Conservation (phyloP, 805 yeast species). For the Deakozyma indianensis region DNA sequence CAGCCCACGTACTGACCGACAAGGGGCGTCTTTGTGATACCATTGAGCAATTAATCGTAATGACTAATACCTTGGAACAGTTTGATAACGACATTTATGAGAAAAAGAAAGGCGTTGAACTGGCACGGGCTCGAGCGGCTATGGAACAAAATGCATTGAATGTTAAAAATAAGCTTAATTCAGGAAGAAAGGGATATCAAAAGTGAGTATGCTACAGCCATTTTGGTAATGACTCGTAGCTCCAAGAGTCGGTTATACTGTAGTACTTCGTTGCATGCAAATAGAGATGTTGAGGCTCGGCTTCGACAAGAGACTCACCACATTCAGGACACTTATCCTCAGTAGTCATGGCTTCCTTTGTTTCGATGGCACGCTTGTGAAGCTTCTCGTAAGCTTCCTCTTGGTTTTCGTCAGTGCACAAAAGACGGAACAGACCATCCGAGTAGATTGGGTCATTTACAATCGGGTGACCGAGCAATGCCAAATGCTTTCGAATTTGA, state of each 20-base stretch:
- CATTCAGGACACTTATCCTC: neutral
- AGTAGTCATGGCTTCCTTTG: neutral
- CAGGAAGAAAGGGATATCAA: too few species aligned
- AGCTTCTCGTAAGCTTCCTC: neutral
- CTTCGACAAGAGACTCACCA: neutral
- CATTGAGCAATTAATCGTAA: neutral
- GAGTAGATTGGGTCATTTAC: slow-evolving; percentile 83
- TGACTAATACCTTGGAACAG: neutral
- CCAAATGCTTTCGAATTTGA: slow-evolving; percentile 86
- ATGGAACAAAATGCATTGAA: neutral
- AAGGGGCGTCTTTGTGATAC: neutral
- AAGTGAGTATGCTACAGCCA: too few species aligned
- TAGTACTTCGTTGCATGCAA: neutral
- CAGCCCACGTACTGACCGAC: neutral
- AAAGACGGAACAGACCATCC: slow-evolving; percentile 7
- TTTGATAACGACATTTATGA: neutral
- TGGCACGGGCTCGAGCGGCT: neutral
- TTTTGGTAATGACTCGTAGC: neutral
- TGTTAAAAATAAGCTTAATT: too few species aligned
- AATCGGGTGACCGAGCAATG: slow-evolving; percentile 71
- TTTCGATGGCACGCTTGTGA: neutral
- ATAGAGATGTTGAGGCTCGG: neutral
- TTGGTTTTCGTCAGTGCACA: slow-evolving; percentile 7
- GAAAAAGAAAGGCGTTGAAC: neutral
- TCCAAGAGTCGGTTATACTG: neutral